These are phyloP conservation scores for Trichophyton schoenleinii DNA, from an alignment of 2,329 filamentous ascomycete genomes.

Conservation along the genomic window DNA sequence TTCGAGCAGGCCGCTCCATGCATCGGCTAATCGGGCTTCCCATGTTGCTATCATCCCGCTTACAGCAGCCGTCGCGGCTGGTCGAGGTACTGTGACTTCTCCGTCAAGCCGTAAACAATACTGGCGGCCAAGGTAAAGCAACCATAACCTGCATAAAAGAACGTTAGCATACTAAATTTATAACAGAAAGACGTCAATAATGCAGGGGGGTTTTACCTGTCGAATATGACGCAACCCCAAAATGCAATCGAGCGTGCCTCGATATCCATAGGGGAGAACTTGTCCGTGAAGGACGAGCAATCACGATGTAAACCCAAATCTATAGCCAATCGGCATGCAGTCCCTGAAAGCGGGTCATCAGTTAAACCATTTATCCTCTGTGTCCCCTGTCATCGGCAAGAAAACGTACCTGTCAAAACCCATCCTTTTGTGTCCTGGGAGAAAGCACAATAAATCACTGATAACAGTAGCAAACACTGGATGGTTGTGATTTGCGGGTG, in stretches of 20 bases:
- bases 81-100: constrained; percentile 5
- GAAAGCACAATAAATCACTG: constrained; percentile 12
- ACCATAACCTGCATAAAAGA: constrained; percentile 8
- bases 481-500: constrained; percentile 12
- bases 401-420: constrained; percentile 9
- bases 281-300: constrained; percentile 5
- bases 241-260: constrained; percentile 12
- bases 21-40: constrained; percentile 10
- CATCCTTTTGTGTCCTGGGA: constrained; percentile 14
- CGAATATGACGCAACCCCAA: constrained; percentile 14
- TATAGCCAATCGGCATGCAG: constrained; percentile 12
- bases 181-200: not conserved
- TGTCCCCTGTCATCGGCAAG: not conserved
- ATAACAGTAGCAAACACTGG: constrained; percentile 12
- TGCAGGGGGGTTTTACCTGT: constrained; percentile 5
- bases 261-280: constrained; percentile 8
- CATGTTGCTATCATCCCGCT: not conserved
- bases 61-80: not conserved
- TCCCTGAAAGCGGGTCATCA: constrained; percentile 2
- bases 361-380: not conserved
- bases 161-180: not conserved
- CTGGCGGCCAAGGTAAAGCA: constrained; percentile 13
- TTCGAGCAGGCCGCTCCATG: constrained; percentile 11
- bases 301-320: constrained; percentile 14
- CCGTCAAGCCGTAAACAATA: constrained; percentile 11